Base-by-base conservation (phyloP, 352 stramenopile genomes). In the Bremia lactucae region DNA sequence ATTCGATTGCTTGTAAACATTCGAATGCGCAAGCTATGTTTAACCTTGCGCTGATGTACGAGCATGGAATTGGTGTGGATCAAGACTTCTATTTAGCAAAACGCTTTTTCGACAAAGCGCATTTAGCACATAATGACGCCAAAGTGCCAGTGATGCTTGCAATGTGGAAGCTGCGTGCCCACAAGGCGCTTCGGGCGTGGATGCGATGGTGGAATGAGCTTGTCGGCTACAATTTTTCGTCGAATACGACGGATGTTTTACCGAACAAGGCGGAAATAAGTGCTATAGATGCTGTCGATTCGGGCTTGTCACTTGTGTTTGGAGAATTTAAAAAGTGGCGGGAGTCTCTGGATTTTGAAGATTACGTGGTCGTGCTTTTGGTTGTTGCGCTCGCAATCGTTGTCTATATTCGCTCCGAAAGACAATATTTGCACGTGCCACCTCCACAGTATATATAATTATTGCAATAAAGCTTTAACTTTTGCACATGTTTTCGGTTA, bases 31-130 rank as follows among this genome's bases (percentile, higher is more conserved):
- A 96, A 56, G 88, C 88, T 13, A 80, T 92, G 62, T 97, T 95
- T 59, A 96, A 96, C 42, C 73, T 97, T 21, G 79, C 78, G 33
- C 62, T 78, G 39, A 88, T 91, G 79, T 91, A 91, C 52, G 75
- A 91, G 48, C 73, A 91, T 54, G 79, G 75, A 18, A 64, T 88
- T 15, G 82, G 85, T 8, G 59, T 88, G 29, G 61, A 85, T 5
- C 71, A 92, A 49, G 87, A 96, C 55, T 91, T 96, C 46, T 71
- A 87, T 39, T 41, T 96, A n/a, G 87, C 88, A 9, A 96, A 97
- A 61, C 68, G 83, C 13, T 95, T 93, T 62, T 96, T 91, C 41
- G 84, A 95, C 57, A 71, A 82, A 46, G 68, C 84, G 5, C 63
- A 63, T 11, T 62, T 83, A 11, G 58, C 71, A 3, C 77, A 90